Base-by-base conservation (phyloP, 2,329 filamentous ascomycete species). In the Hirsutella thompsonii region DNA sequence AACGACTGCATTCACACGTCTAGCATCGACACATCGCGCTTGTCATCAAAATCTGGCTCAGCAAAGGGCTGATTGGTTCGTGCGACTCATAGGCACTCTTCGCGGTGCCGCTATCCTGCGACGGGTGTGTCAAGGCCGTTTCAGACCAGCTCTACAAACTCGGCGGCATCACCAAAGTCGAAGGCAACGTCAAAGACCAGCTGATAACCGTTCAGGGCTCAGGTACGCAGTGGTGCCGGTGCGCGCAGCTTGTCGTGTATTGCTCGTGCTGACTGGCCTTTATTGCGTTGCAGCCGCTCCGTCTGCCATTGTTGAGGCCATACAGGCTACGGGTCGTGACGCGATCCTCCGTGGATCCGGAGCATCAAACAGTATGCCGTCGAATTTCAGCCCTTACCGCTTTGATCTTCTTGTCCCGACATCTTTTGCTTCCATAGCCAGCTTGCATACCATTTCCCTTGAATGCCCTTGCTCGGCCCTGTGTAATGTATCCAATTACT, bases 331-430 rank as follows among this genome's bases (percentile, higher is more conserved):
- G 9, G 92, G 92, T 40, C 79, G 88, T 55, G 90, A 96, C 74
- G 90, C 90, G 36, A 95, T 98, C 55, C 67, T 98, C 43, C 81
- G 92, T 50, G 92, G 92, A 42, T 89, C 83, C 44, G 92, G 92
- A 47, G 75, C 72, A 52, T 81, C 86, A 56, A 81, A 95, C 63
- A 86, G 86, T 89, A 70, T 54, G 79, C 74, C 44, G n/a, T 38
- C 46, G 34, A 29, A 11, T 11, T 26, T 26, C 11, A 26, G 23
- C 23, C 11, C 6, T 11, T 26, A 26, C 23, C n/a, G 23, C 23
- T 26, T 6, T 11, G 6, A 6, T 26, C 23, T 26, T 11, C 23
- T 26, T 26, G 23, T 6, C 11, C 23, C 23, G 23, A 11, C n/a
- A 26, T 26, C 23, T 26, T 26, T 11, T 11, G 23, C 23, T 26